Evolutionary conservation across 2,329 filamentous ascomycete genomes (phyloP).

Genomic region (Cytospora leucostoma): DNA sequence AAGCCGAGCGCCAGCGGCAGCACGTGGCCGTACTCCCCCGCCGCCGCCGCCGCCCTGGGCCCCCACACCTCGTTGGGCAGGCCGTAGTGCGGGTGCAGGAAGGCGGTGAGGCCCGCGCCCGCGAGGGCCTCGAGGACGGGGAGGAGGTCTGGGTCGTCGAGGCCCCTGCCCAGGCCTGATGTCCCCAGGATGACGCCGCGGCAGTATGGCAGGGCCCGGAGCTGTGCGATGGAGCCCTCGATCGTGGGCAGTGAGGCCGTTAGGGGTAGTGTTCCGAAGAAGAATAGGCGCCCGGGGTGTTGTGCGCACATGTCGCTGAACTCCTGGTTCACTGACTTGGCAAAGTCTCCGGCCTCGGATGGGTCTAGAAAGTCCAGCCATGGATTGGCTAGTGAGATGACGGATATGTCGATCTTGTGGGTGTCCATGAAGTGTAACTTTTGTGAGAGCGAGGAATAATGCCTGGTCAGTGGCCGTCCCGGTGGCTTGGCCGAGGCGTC

Average conservation of each 20-base stretch:
- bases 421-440: constrained; percentile 88
- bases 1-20: constrained; percentile 84
- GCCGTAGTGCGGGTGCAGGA: constrained; percentile 91
- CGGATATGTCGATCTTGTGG: constrained; percentile 78
- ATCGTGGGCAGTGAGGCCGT: constrained; percentile 65
- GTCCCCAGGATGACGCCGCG: constrained; percentile 90
- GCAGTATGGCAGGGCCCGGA: constrained; percentile 65
- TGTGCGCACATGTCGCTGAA: constrained; percentile 70
- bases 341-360: constrained; percentile 62
- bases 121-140: constrained; percentile 73
- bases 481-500: constrained; percentile 60
- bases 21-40: constrained; percentile 78
- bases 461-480: constrained; percentile 78
- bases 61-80: constrained; percentile 81
- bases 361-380: constrained; percentile 83
- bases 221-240: constrained; percentile 63
- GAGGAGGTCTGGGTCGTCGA: constrained; percentile 76
- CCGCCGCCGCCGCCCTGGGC: constrained; percentile 59
- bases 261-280: constrained; percentile 80
- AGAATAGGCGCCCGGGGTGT: constrained; percentile 71
- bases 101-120: constrained; percentile 65
- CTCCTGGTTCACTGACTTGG: constrained; percentile 72
- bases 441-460: constrained; percentile 77
- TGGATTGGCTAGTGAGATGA: constrained; percentile 88
- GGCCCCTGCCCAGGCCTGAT: constrained; percentile 73